Base-by-base conservation (phyloP, 176 grass and related monocot genomes). In the Chrysopogon serrulatus region DNA sequence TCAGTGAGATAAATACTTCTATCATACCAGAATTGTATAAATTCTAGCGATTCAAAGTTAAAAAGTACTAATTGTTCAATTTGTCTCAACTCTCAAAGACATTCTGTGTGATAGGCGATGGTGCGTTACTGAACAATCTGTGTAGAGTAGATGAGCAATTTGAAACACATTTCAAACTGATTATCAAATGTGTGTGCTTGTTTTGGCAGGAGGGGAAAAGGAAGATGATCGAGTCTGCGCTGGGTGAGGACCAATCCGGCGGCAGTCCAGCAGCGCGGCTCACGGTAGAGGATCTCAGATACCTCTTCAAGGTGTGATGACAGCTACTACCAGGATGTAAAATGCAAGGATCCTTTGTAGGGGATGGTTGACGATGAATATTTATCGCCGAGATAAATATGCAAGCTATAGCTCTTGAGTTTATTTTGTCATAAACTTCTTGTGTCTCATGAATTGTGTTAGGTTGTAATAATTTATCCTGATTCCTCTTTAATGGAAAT, bases 221-320 rank as follows among this genome's bases (percentile, higher is more conserved):
- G 65, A 78, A 73, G 72, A 91, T 95, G 95, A 79, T 98, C 54
- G 84, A 78, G 42, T 93, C 90, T 10, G 92, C 95, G 49, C 86
- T 98, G 13, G 92, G 92, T 3, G 94, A 94, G 68, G 87, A 97
- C 51, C 79, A 80, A 83, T 32, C 78, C 9, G 74, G 79, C 35
- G 81, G 86, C 17, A 86, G 42, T 66, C 43, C 82, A 5, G 23
- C 23, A 26, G 82, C 90, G 63, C 86, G 84, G 34, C 88, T 98
- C 43, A 98, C 92, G 0, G 73, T 86, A 15, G 95, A 98, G 57
- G 95, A 98, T 84, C 86, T 98, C n/a, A 85, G 77, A 73, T 94
- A 91, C 62, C 82, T 98, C 24, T 98, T 98, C 86, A 91, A 79
- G 81, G 32, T 94, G 73, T 88, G 81, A 85, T 68, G 18, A 21